A percentile compares a stretch with the other conserved stretches of the same genome.
phyloP scores from a whole-genome alignment of 2,329 filamentous ascomycete species.

The Phyllosticta ampelicida region DNA sequence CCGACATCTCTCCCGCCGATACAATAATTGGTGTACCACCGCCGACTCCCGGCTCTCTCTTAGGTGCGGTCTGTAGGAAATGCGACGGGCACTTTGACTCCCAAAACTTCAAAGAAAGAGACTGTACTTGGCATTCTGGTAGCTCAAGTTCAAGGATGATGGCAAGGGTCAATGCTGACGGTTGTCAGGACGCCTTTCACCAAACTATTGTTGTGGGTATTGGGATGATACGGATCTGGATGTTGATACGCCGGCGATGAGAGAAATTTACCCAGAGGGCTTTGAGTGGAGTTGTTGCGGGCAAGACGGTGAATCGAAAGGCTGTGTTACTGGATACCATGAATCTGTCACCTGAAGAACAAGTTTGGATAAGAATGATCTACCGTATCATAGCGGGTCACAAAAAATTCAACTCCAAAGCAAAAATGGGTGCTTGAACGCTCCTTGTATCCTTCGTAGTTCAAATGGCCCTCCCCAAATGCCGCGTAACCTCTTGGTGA shows the following conservation, averaged over 20 bases:
- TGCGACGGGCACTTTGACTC: background rate
- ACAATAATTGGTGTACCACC: background rate
- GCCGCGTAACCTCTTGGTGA: no score
- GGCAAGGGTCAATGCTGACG: background rate
- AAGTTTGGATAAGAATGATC: no score
- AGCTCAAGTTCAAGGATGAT: background rate
- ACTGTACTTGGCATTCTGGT: background rate
- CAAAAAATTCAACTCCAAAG: no score
- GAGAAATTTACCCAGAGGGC: background rate
- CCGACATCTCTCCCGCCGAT: background rate
- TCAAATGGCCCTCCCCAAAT: no score
- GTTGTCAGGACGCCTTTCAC: background rate
- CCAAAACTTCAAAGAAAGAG: background rate
- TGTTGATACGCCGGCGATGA: no score
- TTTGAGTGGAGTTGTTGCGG: slow-evolving; percentile 1
- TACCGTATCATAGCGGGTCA: no score
- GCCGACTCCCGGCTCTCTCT: background rate
- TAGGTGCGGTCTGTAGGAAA: background rate
- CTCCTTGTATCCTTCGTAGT: no score
- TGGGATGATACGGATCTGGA: background rate
- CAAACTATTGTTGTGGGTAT: background rate
- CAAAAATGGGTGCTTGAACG: no score
- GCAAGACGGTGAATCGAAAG: background rate
- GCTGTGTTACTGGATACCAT: background rate
- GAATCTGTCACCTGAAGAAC: background rate